These are phyloP conservation scores for Talaromyces sp. DNA, from an alignment of 2,329 filamentous ascomycete genomes.

Conservation along the genomic window DNA sequence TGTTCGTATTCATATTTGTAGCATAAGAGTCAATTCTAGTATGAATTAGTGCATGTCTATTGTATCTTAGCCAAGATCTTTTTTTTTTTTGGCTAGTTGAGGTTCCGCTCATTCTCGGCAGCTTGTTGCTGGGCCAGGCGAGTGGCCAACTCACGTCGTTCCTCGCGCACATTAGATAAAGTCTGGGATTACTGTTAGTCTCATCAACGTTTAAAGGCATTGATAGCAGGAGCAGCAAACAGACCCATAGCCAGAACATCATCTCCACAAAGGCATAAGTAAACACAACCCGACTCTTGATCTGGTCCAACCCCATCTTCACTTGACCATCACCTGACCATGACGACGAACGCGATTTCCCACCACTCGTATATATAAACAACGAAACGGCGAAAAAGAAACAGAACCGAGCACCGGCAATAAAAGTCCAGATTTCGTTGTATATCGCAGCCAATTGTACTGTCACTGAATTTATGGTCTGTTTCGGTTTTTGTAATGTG, in stretches of 20 bases:
- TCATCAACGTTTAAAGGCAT: not conserved
- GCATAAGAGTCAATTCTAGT: too few relatives aligned
- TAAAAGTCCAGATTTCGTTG: slow-evolving; percentile 35
- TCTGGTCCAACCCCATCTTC: slow-evolving; percentile 51
- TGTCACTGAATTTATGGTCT: slow-evolving; percentile 22
- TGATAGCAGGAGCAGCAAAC: slow-evolving; percentile 19
- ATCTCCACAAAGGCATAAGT: slow-evolving; percentile 80
- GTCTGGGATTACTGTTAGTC: slow-evolving; percentile 21
- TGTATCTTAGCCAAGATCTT: not conserved
- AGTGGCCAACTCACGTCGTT: slow-evolving; percentile 28
- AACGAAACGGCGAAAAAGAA: slow-evolving; percentile 35
- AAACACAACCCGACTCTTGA: slow-evolving; percentile 83
- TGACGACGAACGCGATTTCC: not conserved
- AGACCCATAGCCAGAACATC: slow-evolving; percentile 79
- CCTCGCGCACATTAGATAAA: slow-evolving; percentile 33
- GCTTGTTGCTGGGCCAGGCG: slow-evolving; percentile 21
- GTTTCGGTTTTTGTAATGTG: slow-evolving; percentile 26
- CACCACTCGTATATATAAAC: slow-evolving; percentile 33
- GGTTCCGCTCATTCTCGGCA: slow-evolving; percentile 10
- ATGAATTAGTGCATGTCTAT: not conserved
- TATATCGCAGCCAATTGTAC: slow-evolving; percentile 29
- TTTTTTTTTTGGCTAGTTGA: not conserved
- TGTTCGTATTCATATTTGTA: too few relatives aligned
- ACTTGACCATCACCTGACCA: slow-evolving; percentile 15
- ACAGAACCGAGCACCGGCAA: slow-evolving; percentile 32